Base-by-base conservation (phyloP, 164 flowering plant genomes). In the Chimonanthus praecox region DNA sequence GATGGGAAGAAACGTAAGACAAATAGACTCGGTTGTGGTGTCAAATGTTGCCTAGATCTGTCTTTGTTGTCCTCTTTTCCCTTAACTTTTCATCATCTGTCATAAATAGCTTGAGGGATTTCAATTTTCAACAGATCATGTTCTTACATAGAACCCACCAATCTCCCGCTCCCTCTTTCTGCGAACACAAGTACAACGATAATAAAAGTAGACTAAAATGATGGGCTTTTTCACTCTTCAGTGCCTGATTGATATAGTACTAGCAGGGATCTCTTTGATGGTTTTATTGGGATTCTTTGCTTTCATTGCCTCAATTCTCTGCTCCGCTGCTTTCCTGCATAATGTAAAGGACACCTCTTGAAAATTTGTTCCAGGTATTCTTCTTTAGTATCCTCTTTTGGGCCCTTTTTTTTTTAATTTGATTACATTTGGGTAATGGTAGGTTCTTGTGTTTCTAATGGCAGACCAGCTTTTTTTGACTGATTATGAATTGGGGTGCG, bases 261-360 rank as follows among this genome's bases (percentile, higher is more conserved):
- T 94, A 0, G 97, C 98, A 0, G 92, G 92, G 43, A 13, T 89
- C 73, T 94, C 97, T 33, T 69, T 90, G 80, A 80, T 89, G 86
- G 83, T 94, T 48, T 92, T 97, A 49, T 73, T 94, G 68, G 95
- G 91, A 2, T 73, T 94, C 45, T 94, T 94, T 71, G 87, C 86
- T 5, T 80, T 92, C 80, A 79, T 88, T 69, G 90, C 95, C 72
- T 84, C 88, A 15, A 76, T 94, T 77, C 90, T 94, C 58, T 94
- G 98, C 84, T 90, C 96, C 58, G 92, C 89, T 73, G 98, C 98
- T 75, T 94, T 94, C 83, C 69, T 87, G 18, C 82, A 84, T 73
- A 83, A 87, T 74, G 91, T 84, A 71, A 88, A 78, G 82, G 78
- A 77, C 18, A 82, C 72, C 21, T 87, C 88, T 51, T 86, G 69